Percentiles rank a stretch among this genome's conserved stretches.
Evolutionary conservation across 2,329 filamentous ascomycete species (phyloP).

Genomic region (Hypoxylon sp.): DNA sequence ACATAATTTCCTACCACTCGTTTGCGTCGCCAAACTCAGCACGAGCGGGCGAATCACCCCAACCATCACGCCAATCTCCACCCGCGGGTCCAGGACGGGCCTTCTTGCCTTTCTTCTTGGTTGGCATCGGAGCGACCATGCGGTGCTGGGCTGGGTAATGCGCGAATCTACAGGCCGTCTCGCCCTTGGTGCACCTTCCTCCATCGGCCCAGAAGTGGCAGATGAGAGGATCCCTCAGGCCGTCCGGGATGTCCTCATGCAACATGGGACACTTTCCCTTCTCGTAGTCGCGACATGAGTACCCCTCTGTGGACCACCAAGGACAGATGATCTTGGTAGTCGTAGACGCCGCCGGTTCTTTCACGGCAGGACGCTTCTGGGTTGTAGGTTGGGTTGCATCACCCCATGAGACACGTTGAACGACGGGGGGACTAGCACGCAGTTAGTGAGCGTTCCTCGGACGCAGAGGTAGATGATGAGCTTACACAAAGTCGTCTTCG

Average conservation of each 20-base stretch:
- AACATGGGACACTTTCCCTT: slow-evolving; percentile 28
- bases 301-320: slow-evolving; percentile 41
- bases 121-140: slow-evolving; percentile 19
- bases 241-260: slow-evolving; percentile 37
- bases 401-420: no score
- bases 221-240: slow-evolving; percentile 41
- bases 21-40: no score
- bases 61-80: no score
- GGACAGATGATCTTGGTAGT: slow-evolving; percentile 40
- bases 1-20: no score
- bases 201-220: slow-evolving; percentile 45
- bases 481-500: slow-evolving; percentile 13
- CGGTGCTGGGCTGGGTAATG: slow-evolving; percentile 33
- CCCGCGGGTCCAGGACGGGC: not conserved
- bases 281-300: slow-evolving; percentile 32
- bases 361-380: not conserved
- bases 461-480: not conserved
- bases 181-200: slow-evolving; percentile 37
- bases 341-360: not conserved
- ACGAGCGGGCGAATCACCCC: no score
- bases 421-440: not conserved
- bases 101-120: slow-evolving; percentile 27
- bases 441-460: slow-evolving; percentile 6
- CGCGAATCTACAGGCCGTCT: slow-evolving; percentile 35
- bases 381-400: not conserved